Percentiles rank a stretch among this genome's conserved stretches.
These are phyloP conservation scores for Inga laurina DNA, from an alignment of 306 rosid species.

Conservation along the genomic window DNA sequence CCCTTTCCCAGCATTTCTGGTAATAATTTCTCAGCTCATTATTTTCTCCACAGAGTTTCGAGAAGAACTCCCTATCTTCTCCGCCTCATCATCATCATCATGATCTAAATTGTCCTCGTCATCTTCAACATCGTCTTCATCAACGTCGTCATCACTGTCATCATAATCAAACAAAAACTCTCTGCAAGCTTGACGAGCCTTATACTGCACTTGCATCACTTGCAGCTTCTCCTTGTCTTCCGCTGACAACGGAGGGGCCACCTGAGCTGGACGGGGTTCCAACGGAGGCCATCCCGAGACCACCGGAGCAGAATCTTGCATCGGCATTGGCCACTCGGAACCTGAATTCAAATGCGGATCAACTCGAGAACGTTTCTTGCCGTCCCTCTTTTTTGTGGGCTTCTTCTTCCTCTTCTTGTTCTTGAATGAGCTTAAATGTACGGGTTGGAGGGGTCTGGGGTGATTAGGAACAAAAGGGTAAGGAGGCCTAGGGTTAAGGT, in stretches of 20 bases:
- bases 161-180: conserved; percentile 28
- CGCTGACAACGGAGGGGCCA: background rate
- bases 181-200: conserved; percentile 41
- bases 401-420: background rate
- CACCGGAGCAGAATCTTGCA: background rate
- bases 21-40: conserved; percentile 52
- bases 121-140: background rate
- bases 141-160: background rate
- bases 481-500: background rate
- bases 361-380: background rate
- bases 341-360: conserved; percentile 13
- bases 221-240: conserved; percentile 30
- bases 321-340: conserved; percentile 41
- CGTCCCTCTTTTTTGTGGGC: background rate
- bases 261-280: conserved; percentile 14
- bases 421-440: background rate
- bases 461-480: background rate
- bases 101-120: background rate
- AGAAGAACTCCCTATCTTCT: conserved; percentile 42
- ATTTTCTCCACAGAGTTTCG: conserved; percentile 48
- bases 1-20: conserved; percentile 45
- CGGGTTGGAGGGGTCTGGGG: background rate
- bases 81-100: conserved; percentile 12
- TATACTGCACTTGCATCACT: conserved; percentile 39
- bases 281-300: conserved; percentile 36